Evolutionary conservation across 1,284 basidiomycete species (phyloP), one percentile per base, ranked within the genome.

Genomic region (Boletus sp.): DNA sequence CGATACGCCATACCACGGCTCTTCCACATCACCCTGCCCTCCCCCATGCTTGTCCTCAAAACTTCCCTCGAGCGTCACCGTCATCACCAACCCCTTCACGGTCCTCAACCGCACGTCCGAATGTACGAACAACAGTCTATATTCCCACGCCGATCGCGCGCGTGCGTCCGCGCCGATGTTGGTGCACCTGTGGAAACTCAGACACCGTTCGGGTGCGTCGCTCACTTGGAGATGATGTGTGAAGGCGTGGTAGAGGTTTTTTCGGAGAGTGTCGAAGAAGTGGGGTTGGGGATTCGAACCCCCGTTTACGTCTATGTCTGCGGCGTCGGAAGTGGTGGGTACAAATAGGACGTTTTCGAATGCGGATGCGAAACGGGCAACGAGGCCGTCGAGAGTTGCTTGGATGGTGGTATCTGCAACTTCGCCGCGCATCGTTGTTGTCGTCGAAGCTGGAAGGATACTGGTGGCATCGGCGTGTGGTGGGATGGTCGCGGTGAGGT

Each of bases 81-180:
- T 59, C 57, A 59, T 58, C 15, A 58, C 57, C 41, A 58, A 24
- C 12, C 57, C 57, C 29, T 33, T 42, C n/a, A 58, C 41, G 11
- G 29, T 2, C 39, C 20, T 27, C 33, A 27, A 37, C 41, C 6
- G 20, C 5, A 9, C 31, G 24, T 58, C 56, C 15, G 57, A 53
- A 45, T 45, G 57, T 1, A 41, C 27, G 24, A 58, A 59, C 47
- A 58, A 41, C 18, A 58, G 36, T 20, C 57, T 53, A 24, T 58
- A 58, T n/a, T 58, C 47, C 57, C 57, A 58, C 13, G 35, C 57
- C 9, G 57, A 58, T 22, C 57, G 48, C 2, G 27, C 13, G 12
- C 13, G 47, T 2, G 33, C 22, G 8, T 8, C 33, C 3, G 8
- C 5, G 39, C 27, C 31, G 8, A 31, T 16, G 36, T 18, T 16